phyloP scores from a whole-genome alignment of 768 basidiomycete species.

The Galerina marginata region DNA sequence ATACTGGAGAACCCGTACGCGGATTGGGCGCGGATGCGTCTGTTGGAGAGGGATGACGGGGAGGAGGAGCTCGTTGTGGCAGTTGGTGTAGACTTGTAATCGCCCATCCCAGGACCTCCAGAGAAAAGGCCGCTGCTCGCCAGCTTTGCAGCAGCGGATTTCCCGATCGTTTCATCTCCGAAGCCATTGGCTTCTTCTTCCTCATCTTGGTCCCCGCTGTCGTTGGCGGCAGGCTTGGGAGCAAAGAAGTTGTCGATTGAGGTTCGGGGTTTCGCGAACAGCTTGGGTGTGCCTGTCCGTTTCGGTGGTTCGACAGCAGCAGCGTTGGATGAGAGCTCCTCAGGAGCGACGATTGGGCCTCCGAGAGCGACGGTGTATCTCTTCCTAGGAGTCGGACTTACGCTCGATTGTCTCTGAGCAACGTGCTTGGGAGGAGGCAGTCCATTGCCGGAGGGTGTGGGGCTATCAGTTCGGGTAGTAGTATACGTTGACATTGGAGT shows the following conservation, averaged over 20 bases:
- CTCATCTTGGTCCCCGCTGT: constrained; percentile 38
- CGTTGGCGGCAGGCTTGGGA: neutral
- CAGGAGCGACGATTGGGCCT: constrained; percentile 59
- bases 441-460: constrained; percentile 19
- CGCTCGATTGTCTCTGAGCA: constrained; percentile 53
- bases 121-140: constrained; percentile 16
- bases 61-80: constrained; percentile 16
- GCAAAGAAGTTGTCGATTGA: constrained; percentile 18
- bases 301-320: constrained; percentile 13
- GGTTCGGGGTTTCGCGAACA: constrained; percentile 9
- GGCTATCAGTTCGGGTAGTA: constrained; percentile 26
- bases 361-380: constrained; percentile 88
- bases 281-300: constrained; percentile 13
- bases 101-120: constrained; percentile 20
- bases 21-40: constrained; percentile 56
- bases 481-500: constrained; percentile 17
- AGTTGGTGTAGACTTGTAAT: constrained; percentile 28
- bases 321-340: constrained; percentile 30
- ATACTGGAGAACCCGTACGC: constrained; percentile 55
- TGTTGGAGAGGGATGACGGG: constrained; percentile 23
- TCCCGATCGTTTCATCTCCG: constrained; percentile 69
- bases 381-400: constrained; percentile 79
- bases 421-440: constrained; percentile 50
- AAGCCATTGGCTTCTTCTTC: constrained; percentile 48
- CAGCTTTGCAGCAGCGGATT: constrained; percentile 45